Percentiles rank a stretch among this genome's conserved stretches.
Conservation (phyloP, 1,139 yeast species). For the Nakaseomyces bracarensis region DNA sequence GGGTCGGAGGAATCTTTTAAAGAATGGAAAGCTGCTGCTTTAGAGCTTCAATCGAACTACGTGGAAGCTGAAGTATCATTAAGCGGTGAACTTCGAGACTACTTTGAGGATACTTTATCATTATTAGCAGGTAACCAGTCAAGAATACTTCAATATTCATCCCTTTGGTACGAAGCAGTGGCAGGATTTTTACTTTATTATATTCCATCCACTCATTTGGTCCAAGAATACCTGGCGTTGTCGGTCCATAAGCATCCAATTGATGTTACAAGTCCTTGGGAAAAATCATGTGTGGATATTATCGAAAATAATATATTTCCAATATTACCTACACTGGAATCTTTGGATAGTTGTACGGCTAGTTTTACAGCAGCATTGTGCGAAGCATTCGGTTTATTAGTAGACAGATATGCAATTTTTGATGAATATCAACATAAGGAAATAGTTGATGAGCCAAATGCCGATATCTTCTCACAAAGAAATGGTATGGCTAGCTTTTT, state of each 20-base stretch:
- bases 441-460: slow-evolving; percentile 9
- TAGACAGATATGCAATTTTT: slow-evolving; percentile 27
- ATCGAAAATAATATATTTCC: slow-evolving; percentile 51
- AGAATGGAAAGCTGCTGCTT: slow-evolving; percentile 33
- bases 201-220: slow-evolving; percentile 43
- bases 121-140: slow-evolving; percentile 25
- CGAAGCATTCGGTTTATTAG: slow-evolving; percentile 55
- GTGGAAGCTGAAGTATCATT: slow-evolving; percentile 20
- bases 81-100: slow-evolving; percentile 23
- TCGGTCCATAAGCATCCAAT: slow-evolving; percentile 34
- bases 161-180: slow-evolving; percentile 65
- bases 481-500: slow-evolving; percentile 53
- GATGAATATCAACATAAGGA: slow-evolving; percentile 12
- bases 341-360: slow-evolving; percentile 58
- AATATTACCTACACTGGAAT: slow-evolving; percentile 53
- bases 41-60: slow-evolving; percentile 24
- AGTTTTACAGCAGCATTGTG: slow-evolving; percentile 57
- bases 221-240: slow-evolving; percentile 37
- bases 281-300: slow-evolving; percentile 52
- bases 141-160: slow-evolving; percentile 25
- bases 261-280: slow-evolving; percentile 43
- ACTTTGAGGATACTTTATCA: slow-evolving; percentile 24
- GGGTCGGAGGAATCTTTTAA: slow-evolving; percentile 30
- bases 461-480: slow-evolving; percentile 31
- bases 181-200: slow-evolving; percentile 55